phyloP scores from a whole-genome alignment of 768 basidiomycete species.

The Mycena alexandri region DNA sequence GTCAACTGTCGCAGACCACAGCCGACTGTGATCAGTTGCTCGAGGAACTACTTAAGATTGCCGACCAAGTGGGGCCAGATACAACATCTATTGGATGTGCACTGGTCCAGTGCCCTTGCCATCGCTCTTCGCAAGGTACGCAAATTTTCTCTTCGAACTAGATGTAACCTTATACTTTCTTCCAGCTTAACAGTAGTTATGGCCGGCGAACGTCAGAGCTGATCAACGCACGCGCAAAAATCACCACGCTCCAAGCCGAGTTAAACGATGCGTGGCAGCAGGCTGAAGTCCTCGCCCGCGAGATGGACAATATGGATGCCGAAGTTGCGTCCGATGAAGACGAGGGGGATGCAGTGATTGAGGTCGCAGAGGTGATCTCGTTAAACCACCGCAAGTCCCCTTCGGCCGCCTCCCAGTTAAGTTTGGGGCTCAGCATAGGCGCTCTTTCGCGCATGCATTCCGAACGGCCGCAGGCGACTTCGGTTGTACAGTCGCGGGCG shows the following conservation, averaged over 20 bases:
- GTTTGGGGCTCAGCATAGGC: conserved; percentile 23
- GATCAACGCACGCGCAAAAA: conserved; percentile 57
- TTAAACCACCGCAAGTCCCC: conserved; percentile 48
- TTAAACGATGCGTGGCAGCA: conserved; percentile 86
- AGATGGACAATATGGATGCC: conserved; percentile 74
- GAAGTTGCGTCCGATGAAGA: conserved; percentile 44
- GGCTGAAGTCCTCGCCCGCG: conserved; percentile 78
- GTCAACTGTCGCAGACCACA: conserved; percentile 72
- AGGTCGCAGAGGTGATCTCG: conserved; percentile 60
- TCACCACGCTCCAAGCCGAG: conserved; percentile 73
- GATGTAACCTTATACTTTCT: conserved; percentile 18
- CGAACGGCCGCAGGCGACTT: conserved; percentile 17
- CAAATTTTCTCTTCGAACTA: conserved; percentile 1
- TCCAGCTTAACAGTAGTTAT: conserved; percentile 76
- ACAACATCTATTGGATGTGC: conserved; percentile 67
- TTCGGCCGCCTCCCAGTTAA: conserved; percentile 27
- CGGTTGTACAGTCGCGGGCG: conserved; percentile 15
- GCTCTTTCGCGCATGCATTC: conserved; percentile 32
- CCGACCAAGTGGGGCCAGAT: conserved; percentile 79
- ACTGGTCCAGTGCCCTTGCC: conserved; percentile 82
- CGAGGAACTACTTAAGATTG: conserved; percentile 67
- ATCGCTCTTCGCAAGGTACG: conserved; percentile 79
- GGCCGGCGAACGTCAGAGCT: conserved; percentile 74
- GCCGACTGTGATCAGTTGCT: conserved; percentile 70
- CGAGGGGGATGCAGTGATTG: conserved; percentile 55